Evolutionary conservation across 441 rosid genomes (phyloP).

Genomic region (Erodium texanum): DNA sequence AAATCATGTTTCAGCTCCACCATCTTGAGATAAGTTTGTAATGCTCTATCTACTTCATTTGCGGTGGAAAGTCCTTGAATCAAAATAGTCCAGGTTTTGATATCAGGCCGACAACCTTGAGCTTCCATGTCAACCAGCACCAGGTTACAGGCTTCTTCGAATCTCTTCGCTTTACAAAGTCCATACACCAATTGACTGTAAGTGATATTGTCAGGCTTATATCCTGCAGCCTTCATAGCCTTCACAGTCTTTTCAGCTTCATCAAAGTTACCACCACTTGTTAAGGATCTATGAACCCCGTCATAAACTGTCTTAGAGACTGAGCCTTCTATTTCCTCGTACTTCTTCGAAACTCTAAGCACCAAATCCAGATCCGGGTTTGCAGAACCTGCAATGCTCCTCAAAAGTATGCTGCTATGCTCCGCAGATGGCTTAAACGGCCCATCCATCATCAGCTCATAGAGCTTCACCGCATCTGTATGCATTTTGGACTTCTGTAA

Average conservation of each 20-base stretch:
- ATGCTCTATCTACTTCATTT: constrained; percentile 49
- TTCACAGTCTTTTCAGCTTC: constrained; percentile 53
- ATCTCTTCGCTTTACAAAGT: constrained; percentile 66
- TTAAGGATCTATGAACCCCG: constrained; percentile 68
- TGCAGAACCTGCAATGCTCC: constrained; percentile 40
- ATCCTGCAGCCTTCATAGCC: constrained; percentile 60
- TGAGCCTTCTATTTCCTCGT: constrained; percentile 40
- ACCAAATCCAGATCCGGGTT: constrained; percentile 53
- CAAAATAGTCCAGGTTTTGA: constrained; percentile 85
- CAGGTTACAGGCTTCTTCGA: constrained; percentile 53
- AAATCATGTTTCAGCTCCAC: constrained; percentile 39
- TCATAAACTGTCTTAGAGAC: constrained; percentile 70
- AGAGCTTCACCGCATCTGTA: constrained; percentile 66
- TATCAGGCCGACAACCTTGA: constrained; percentile 52
- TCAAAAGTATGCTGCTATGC: constrained; percentile 54
- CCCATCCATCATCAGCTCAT: constrained; percentile 81
- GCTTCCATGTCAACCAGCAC: constrained; percentile 64
- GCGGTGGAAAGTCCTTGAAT: constrained; percentile 74
- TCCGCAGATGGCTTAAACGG: constrained; percentile 63
- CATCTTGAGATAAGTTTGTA: constrained; percentile 51
- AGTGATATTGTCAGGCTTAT: constrained; percentile 71
- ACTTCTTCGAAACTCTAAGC: constrained; percentile 51
- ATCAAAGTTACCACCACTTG: constrained; percentile 50
- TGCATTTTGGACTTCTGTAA: constrained; percentile 64
- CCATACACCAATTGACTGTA: constrained; percentile 80